Evolutionary conservation across 2,329 filamentous ascomycete genomes (phyloP).

Genomic region (Aaosphaeria arxii): DNA sequence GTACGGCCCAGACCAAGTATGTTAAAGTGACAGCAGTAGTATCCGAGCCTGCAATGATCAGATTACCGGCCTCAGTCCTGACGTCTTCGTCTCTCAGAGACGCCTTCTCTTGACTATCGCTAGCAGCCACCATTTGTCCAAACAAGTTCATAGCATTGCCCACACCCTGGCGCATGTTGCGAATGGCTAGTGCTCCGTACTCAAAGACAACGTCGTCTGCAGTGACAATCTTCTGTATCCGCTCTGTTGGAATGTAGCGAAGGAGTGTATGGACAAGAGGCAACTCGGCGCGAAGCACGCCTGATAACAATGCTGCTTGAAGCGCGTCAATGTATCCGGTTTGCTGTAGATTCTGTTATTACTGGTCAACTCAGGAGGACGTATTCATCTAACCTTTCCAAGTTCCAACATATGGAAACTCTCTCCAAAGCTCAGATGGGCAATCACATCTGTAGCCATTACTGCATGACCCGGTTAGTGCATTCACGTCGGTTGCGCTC

Average conservation of each 20-base stretch:
- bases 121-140: constrained; percentile 7
- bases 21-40: constrained; percentile 52
- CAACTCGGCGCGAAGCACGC: not conserved
- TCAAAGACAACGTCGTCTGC: too few species aligned
- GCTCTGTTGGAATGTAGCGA: not conserved
- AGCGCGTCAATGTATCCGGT: not conserved
- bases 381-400: constrained; percentile 40
- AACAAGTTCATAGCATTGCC: constrained; percentile 8
- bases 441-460: constrained; percentile 55
- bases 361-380: not conserved
- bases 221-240: too few species aligned
- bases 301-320: not conserved
- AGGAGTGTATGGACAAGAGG: constrained; percentile 2
- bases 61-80: constrained; percentile 5
- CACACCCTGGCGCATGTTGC: not conserved
- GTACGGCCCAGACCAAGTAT: constrained; percentile 43
- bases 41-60: constrained; percentile 48
- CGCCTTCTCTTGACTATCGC: not conserved
- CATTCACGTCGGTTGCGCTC: too few species aligned
- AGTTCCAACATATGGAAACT: constrained; percentile 53
- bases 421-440: constrained; percentile 55
- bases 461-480: too few species aligned
- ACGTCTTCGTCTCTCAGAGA: constrained; percentile 1
- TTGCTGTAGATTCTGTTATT: not conserved
- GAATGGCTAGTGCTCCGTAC: not conserved